Base-by-base conservation (phyloP, 768 basidiomycete genomes). In the Amanita jacksonii region DNA sequence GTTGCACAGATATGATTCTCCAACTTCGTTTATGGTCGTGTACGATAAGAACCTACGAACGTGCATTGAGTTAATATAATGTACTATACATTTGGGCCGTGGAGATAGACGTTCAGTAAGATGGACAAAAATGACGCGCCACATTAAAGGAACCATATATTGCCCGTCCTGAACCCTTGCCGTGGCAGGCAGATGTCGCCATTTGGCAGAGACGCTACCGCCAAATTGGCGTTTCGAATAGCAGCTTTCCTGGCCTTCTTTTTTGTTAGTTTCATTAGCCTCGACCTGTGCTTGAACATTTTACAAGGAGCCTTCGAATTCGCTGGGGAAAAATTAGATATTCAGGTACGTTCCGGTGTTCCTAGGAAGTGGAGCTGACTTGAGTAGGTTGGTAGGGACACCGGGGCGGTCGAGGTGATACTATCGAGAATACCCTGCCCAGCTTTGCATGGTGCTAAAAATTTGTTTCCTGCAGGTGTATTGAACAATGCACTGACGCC, bases 341-440 rank as follows among this genome's bases (percentile, higher is more conserved):
- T 41, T 32, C 41, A 41, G 41, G 41, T 41, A 8, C 13, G 15
- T 16, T 40, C 23, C n/a, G n/a, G n/a, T n/a, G 22, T 33, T 7
- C 27, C 3, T n/a, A 19, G 10, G 8, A 13, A 5, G 9, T 13
- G 5, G 15, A 13, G 8, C 13, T 31, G n/a, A 19, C 8, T 30
- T 41, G 16, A 41, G 18, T 4, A 16, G 41, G 41, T 12, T 6
- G 13, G 22, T n/a, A 85, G 82, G 83, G 74, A 9, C 84, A 85
- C 58, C 76, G 85, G 40, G 86, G 86, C 23, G 78, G 81, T 48
- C 72, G 86, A 58, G 85, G 85, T 15, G 79, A 81, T 55, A 73
- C 76, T 3, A 68, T 82, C 24, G 85, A 89, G 63, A 87, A 72
- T 54, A 80, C 74, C 8, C 64, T 88, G 15, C 80, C 81, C 3